Evolutionary conservation across 2,329 filamentous ascomycete genomes (phyloP).

Genomic region (Paracamarosporium sp.): DNA sequence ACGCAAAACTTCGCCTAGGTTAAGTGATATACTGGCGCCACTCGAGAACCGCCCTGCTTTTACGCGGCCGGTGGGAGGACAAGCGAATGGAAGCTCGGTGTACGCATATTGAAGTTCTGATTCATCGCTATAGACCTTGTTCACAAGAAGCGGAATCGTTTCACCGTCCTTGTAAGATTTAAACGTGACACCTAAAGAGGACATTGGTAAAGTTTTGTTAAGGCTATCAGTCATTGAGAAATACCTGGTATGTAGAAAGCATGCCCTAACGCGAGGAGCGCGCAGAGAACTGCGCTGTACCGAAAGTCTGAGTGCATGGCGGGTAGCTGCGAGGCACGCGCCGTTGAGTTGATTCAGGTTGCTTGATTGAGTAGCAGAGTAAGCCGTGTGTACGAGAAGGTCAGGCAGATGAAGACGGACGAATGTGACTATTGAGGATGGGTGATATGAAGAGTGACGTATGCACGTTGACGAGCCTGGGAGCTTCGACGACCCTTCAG

Average conservation of each 20-base stretch:
- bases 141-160: slow-evolving; percentile 82
- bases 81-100: slow-evolving; percentile 86
- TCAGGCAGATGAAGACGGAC: neutral
- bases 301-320: slow-evolving; percentile 26
- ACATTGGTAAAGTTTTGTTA: neutral
- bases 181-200: slow-evolving; percentile 74
- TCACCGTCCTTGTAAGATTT: slow-evolving; percentile 80
- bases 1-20: slow-evolving; percentile 85
- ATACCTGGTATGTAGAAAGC: slow-evolving; percentile 89
- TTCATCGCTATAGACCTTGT: slow-evolving; percentile 90
- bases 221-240: neutral
- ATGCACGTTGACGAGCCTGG: neutral
- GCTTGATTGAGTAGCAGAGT: neutral
- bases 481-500: neutral
- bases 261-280: slow-evolving; percentile 53
- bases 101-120: slow-evolving; percentile 93
- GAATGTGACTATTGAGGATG: neutral
- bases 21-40: slow-evolving; percentile 79
- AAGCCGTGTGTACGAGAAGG: neutral
- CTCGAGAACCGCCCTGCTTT: slow-evolving; percentile 73
- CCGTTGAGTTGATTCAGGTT: neutral
- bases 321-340: neutral
- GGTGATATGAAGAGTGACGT: neutral
- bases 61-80: slow-evolving; percentile 73
- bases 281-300: slow-evolving; percentile 18